These are phyloP conservation scores for Carpinus viminea DNA, from an alignment of 306 rosid genomes.

Conservation along the genomic window DNA sequence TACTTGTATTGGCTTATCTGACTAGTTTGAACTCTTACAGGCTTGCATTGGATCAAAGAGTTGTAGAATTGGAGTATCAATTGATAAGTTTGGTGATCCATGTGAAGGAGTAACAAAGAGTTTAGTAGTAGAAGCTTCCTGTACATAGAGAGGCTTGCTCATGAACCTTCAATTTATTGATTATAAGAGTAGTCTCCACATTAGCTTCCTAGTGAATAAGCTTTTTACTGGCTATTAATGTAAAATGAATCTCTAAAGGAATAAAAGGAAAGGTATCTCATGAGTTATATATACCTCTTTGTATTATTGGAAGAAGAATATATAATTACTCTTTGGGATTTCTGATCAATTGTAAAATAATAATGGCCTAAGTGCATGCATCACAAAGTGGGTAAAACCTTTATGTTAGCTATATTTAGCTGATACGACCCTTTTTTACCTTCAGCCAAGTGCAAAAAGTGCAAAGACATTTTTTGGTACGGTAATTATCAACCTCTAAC, in stretches of 20 bases:
- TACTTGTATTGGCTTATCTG: conserved; percentile 15
- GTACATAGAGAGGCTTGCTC: conserved; percentile 42
- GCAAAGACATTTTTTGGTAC: no score
- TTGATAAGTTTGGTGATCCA: conserved; percentile 62
- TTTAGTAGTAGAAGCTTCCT: conserved; percentile 88
- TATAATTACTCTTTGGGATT: neutral
- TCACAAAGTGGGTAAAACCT: no score
- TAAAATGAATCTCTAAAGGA: neutral
- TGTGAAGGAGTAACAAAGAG: conserved; percentile 70
- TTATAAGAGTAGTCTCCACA: conserved; percentile 1
- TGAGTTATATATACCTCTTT: neutral
- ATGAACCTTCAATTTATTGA: neutral
- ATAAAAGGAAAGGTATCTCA: neutral
- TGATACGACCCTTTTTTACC: no score
- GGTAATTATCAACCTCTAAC: no score
- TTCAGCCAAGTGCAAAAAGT: no score
- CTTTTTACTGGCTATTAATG: conserved; percentile 16
- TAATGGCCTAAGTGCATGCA: neutral
- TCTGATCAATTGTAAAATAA: neutral
- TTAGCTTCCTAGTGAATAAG: conserved; percentile 27
- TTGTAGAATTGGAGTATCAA: conserved; percentile 66
- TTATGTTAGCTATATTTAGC: no score
- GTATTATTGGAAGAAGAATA: neutral
- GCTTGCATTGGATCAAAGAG: conserved; percentile 82
- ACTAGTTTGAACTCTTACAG: conserved; percentile 40